Base-by-base conservation (phyloP, 2,329 filamentous ascomycete species). In the Emmonsiellopsis sp. region DNA sequence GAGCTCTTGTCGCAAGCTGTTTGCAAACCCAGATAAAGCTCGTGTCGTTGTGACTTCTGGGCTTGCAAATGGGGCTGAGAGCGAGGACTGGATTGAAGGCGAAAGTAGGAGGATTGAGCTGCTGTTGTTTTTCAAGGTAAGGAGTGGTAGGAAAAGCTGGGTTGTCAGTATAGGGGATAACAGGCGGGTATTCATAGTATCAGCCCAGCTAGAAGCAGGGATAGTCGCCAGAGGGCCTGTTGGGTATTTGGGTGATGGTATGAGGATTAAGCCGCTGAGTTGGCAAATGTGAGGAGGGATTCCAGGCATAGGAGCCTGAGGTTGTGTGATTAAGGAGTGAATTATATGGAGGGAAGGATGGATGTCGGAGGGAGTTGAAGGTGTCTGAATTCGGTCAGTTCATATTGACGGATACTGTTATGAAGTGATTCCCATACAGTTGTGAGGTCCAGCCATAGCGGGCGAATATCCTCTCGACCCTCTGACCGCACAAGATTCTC, bases 101-200 rank as follows among this genome's bases (percentile, higher is more conserved):
- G 73, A 74, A 50, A 71, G 65, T 47, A 75, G 63, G 35, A 75
- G 58, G 54, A 76, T 69, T 13, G 70, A 70, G 64, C 70, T 74
- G 50, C 74, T 76, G 49, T 74, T 78, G 65, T 72, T 76, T 51
- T 85, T 78, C 51, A 82, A 78, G 9, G 62, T 86, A 51, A 91
- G 78, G 32, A 91, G 81, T 0, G 87, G 87, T n/a, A 97, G 78
- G 73, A 97, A 93, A 51, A 88, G 81, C 72, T 96, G 91, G 40
- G 91, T 85, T 5, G 87, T 90, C 51, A 95, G 80, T 60, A 97
- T 89, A 1, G 92, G 92, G 54, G 90, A 87, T 52, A 97, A 79
- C 10, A 98, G 80, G 64, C 95, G 91, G 13, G 89, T 92, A 70
- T 96, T 95, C 68, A 97, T 83, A 35, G 90, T 85, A 65, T 96